Base-by-base conservation (phyloP, 2,329 filamentous ascomycete genomes). In the Alternaria novae-zelandiae region DNA sequence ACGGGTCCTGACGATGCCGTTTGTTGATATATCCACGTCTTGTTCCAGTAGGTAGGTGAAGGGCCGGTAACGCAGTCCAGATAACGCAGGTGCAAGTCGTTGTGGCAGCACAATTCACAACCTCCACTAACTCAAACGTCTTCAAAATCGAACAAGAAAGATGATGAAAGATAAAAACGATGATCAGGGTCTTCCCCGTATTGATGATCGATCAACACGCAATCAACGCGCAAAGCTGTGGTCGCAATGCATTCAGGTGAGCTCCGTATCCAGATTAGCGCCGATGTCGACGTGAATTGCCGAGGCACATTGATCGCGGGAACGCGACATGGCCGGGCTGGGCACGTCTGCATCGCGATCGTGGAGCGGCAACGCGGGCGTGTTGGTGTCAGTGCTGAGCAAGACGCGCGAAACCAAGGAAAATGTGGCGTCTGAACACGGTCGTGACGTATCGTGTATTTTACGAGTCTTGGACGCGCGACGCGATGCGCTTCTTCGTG, bases 371-470 rank as follows among this genome's bases (percentile, higher is more conserved):
- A 56, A 44, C 41, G 58, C 44, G 59, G 55, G 12, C 60, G 59
- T 41, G 49, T 53, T 53, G 49, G 30, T 30, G 49, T 36, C 30
- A 53, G 4, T 41, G 60, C 32, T 26, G 51, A 49, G 55, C 57
- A 53, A 30, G 26, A 61, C 57, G 59, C 50, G 23, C 11, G 4
- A 30, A 36, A 61, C 12, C 51, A 23, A 25, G 51, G 15, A 61
- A 54, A 41, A 17, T 20, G 32, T 55, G 65, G 57, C 51, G 57
- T 49, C 17, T 43, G 44, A 47, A 57, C 55, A 57, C 61, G 41
- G 23, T 21, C 15, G 59, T 66, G 64, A 66, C 61, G 66, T 62
- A 60, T 23, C 58, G 45, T 47, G 46, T 58, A 23, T 17, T 13
- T 54, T 55, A 44, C 36, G 54, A 36, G 26, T 47, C 47, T 23